Percentiles rank a stretch among this genome's conserved stretches.
Conservation (phyloP, 1,139 yeast genomes). For the Sugiyamaella japonica region DNA sequence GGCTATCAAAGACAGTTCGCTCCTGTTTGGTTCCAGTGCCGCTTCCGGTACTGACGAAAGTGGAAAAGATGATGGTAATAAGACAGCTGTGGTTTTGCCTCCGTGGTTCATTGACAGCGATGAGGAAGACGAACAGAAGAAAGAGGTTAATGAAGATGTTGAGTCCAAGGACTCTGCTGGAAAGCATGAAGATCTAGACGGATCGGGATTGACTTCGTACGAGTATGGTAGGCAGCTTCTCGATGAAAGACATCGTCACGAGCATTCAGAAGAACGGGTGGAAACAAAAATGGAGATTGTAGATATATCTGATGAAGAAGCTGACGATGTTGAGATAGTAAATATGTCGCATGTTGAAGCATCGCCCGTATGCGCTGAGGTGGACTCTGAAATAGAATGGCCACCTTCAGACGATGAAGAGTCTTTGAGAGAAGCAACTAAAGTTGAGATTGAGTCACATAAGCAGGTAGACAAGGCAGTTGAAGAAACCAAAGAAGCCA, state of each 20-base stretch:
- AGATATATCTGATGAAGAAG: constrained; percentile 20
- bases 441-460: neutral
- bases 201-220: constrained; percentile 13
- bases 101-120: constrained; percentile 25
- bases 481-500: neutral
- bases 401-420: constrained; percentile 5
- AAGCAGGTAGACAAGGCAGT: no score
- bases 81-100: constrained; percentile 9
- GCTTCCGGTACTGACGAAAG: neutral
- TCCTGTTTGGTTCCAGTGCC: neutral
- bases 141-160: constrained; percentile 13
- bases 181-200: constrained; percentile 8
- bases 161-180: constrained; percentile 5
- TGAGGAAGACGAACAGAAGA: constrained; percentile 22
- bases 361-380: neutral
- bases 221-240: constrained; percentile 16
- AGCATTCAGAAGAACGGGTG: neutral
- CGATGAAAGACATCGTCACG: constrained; percentile 8
- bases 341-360: neutral
- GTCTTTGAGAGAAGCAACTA: neutral
- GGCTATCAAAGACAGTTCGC: constrained; percentile 4
- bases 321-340: constrained; percentile 4
- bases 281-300: constrained; percentile 16
- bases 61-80: neutral
- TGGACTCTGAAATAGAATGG: constrained; percentile 11